These are phyloP conservation scores for Sporormia fimetaria DNA, from an alignment of 495 filamentous ascomycete genomes.

Conservation along the genomic window DNA sequence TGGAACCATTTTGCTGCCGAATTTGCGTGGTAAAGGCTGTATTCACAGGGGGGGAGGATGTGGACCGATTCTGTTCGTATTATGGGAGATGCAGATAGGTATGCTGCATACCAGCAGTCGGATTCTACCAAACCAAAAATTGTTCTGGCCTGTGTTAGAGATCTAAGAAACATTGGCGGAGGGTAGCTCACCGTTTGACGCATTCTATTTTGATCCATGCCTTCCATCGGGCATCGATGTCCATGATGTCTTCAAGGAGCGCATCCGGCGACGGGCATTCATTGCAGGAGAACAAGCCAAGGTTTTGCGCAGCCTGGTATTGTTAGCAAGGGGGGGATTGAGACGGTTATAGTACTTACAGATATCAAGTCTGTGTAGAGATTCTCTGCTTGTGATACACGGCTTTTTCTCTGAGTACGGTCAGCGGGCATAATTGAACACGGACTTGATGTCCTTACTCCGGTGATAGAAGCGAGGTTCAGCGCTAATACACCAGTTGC, in stretches of 20 bases:
- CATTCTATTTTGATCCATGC: conserved; percentile 44
- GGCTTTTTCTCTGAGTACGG: conserved; percentile 33
- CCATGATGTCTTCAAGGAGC: conserved; percentile 38
- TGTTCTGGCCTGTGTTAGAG: conserved; percentile 28
- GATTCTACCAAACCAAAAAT: conserved; percentile 41
- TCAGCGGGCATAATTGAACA: conserved; percentile 13
- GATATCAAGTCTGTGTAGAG: conserved; percentile 43
- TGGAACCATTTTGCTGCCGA: conserved; percentile 40
- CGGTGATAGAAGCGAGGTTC: conserved; percentile 41
- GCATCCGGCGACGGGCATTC: conserved; percentile 39
- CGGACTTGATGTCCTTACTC: conserved; percentile 28
- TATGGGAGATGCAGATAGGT: conserved; percentile 40
- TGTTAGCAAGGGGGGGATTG: neutral
- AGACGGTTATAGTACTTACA: conserved; percentile 28
- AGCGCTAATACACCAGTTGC: conserved; percentile 40
- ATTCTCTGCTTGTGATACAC: conserved; percentile 40
- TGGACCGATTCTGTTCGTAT: conserved; percentile 40
- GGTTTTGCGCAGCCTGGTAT: conserved; percentile 39
- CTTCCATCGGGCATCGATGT: conserved; percentile 43
- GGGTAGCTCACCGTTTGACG: conserved; percentile 35
- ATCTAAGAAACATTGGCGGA: neutral
- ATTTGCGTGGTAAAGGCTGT: conserved; percentile 38
- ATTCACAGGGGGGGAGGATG: conserved; percentile 39
- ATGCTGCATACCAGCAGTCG: conserved; percentile 43
- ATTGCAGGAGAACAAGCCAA: conserved; percentile 40